phyloP scores from a whole-genome alignment of 2,329 filamentous ascomycete species.

The Colletotrichum caudatum region DNA sequence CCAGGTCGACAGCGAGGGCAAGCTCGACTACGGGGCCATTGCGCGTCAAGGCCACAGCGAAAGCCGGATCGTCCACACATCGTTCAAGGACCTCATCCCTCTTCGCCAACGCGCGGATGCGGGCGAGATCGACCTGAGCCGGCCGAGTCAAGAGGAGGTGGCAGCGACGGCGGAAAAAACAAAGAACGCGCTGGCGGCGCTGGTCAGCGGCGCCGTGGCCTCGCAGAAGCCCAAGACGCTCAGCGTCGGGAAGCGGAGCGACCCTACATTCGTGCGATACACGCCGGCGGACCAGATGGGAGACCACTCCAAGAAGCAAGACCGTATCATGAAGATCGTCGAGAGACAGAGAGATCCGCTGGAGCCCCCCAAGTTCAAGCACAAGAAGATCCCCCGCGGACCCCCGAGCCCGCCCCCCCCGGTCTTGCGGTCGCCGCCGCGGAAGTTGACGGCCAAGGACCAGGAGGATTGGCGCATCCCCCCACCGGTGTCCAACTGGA shows the following conservation, averaged over 20 bases:
- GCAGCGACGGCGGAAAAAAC: slow-evolving; percentile 88
- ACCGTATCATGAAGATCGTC: slow-evolving; percentile 98
- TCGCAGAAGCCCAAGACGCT: slow-evolving; percentile 97
- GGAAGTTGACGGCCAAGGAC: slow-evolving; percentile 95
- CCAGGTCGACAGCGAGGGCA: slow-evolving; percentile 90
- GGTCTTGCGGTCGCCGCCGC: slow-evolving; percentile 92
- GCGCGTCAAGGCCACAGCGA: slow-evolving; percentile 89
- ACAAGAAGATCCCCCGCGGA: slow-evolving; percentile 96
- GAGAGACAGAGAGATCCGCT: slow-evolving; percentile 93
- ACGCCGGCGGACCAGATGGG: slow-evolving; percentile 98
- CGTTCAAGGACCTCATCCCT: slow-evolving; percentile 96
- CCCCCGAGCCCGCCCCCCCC: slow-evolving; percentile 93
- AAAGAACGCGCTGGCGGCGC: slow-evolving; percentile 82
- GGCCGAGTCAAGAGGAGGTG: slow-evolving; percentile 88
- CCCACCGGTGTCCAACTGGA: slow-evolving; percentile 96
- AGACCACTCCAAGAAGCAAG: slow-evolving; percentile 84
- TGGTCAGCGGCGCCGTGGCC: slow-evolving; percentile 87
- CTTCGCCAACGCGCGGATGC: slow-evolving; percentile 92
- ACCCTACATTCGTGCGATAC: slow-evolving; percentile 94
- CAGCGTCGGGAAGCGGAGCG: slow-evolving; percentile 81
- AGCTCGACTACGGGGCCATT: slow-evolving; percentile 96
- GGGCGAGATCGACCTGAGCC: slow-evolving; percentile 87
- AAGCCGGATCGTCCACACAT: slow-evolving; percentile 87
- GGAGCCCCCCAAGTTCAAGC: slow-evolving; percentile 98
- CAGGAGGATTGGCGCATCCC: slow-evolving; percentile 94